These are phyloP conservation scores for Exophiala dermatitidis DNA, from an alignment of 2,329 filamentous ascomycete genomes.

Conservation along the genomic window DNA sequence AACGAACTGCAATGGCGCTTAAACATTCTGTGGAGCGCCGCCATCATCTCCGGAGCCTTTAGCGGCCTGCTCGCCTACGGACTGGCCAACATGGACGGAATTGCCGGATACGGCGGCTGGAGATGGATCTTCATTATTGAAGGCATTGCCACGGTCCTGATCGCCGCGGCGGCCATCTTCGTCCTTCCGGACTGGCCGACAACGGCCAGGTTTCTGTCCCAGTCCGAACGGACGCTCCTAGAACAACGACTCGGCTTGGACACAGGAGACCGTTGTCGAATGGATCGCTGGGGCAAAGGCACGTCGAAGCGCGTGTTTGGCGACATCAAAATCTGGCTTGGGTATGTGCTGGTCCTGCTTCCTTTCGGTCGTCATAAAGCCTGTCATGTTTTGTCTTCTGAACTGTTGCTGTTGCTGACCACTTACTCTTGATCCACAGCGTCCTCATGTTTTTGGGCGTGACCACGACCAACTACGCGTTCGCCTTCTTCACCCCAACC, in stretches of 20 bases:
- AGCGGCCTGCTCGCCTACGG: conserved; percentile 46
- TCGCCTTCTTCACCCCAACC: conserved; percentile 31
- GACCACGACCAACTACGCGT: conserved; percentile 30
- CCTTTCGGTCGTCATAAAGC: no score
- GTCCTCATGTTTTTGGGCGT: conserved; percentile 30
- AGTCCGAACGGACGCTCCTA: conserved; percentile 33
- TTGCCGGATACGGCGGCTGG: conserved; percentile 14
- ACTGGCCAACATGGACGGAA: conserved; percentile 46
- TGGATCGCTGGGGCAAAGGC: conserved; percentile 28
- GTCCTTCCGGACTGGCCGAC: conserved; percentile 31
- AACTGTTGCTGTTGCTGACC: conserved; percentile 15
- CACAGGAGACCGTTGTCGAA: conserved; percentile 23
- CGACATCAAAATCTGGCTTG: conserved; percentile 32
- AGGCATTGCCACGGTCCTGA: conserved; percentile 28
- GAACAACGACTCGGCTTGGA: conserved; percentile 28
- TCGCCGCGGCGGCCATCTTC: conserved; percentile 26
- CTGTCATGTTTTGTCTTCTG: no score
- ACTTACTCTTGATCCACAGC: conserved; percentile 4
- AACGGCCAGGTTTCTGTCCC: conserved; percentile 28
- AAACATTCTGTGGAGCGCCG: conserved; percentile 30
- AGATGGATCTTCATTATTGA: no score
- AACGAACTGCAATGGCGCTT: conserved; percentile 35
- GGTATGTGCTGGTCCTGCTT: conserved; percentile 8
- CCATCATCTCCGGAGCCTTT: conserved; percentile 36
- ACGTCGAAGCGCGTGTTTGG: conserved; percentile 27